phyloP scores from a whole-genome alignment of 768 basidiomycete species.

The Suillus lakei region DNA sequence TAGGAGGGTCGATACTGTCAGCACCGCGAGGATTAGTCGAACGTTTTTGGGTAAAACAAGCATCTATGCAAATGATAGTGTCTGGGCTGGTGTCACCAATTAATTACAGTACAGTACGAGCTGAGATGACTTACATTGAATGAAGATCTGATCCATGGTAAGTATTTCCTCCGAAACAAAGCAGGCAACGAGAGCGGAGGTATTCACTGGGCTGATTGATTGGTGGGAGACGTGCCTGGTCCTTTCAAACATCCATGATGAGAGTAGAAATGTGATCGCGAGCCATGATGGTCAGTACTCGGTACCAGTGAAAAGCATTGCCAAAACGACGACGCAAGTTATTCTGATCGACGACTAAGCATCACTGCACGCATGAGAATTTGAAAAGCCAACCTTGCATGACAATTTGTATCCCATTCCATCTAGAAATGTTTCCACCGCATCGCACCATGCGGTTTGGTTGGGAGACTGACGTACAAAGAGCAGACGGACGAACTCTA shows the following conservation, averaged over 20 bases:
- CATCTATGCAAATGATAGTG: constrained; percentile 35
- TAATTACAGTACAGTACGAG: no score
- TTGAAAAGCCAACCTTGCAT: constrained; percentile 13
- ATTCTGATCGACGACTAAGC: constrained; percentile 20
- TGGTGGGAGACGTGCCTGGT: not conserved
- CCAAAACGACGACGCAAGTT: constrained; percentile 26
- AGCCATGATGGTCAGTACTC: constrained; percentile 5
- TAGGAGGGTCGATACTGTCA: constrained; percentile 12
- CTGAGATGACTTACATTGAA: no score
- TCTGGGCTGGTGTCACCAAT: no score
- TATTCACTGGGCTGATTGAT: constrained; percentile 17
- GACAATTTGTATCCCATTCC: constrained; percentile 15
- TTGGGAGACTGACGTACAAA: constrained; percentile 20
- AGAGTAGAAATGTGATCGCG: constrained; percentile 31
- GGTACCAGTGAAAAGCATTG: constrained; percentile 31
- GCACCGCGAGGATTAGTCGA: constrained; percentile 23
- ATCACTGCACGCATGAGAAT: not conserved
- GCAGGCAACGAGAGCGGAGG: constrained; percentile 3
- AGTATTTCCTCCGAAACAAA: constrained; percentile 18
- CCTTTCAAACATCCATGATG: constrained; percentile 5
- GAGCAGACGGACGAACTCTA: constrained; percentile 29
- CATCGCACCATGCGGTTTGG: constrained; percentile 15
- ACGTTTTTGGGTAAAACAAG: constrained; percentile 39
- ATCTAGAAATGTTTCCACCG: constrained; percentile 19
- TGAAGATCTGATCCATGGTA: no score